A percentile compares a stretch with the other conserved stretches of the same genome.
phyloP scores from a whole-genome alignment of 2,329 filamentous ascomycete species.

The Ascochyta koolunga region DNA sequence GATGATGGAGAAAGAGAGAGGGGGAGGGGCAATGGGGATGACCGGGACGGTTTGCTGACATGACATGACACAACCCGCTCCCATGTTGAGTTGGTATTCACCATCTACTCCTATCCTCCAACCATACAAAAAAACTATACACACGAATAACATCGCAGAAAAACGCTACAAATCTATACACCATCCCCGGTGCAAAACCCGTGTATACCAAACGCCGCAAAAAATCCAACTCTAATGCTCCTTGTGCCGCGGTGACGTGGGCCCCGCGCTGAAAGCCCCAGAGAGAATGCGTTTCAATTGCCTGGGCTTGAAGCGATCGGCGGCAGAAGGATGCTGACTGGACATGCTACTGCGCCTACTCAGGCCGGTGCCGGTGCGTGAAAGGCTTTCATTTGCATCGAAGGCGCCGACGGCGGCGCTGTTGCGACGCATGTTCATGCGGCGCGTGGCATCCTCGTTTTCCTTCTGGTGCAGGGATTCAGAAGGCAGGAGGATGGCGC shows the following conservation, averaged over 20 bases:
- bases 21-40: too few species aligned
- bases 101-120: too few species aligned
- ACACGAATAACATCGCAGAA: not conserved
- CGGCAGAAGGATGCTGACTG: conserved; percentile 7
- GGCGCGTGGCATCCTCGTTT: conserved; percentile 56
- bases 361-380: conserved; percentile 27
- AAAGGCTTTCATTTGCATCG: conserved; percentile 15
- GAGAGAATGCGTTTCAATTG: conserved; percentile 30
- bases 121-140: not conserved
- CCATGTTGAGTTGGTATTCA: too few species aligned
- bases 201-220: not conserved
- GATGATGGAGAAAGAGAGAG: too few species aligned
- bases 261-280: conserved; percentile 33
- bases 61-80: too few species aligned
- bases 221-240: conserved; percentile 2
- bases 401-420: conserved; percentile 28
- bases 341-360: conserved; percentile 26
- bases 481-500: conserved; percentile 71
- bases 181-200: not conserved
- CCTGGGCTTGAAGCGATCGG: conserved; percentile 22
- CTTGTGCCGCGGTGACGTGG: conserved; percentile 14
- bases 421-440: conserved; percentile 35
- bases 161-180: conserved; percentile 3
- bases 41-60: not conserved
- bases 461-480: conserved; percentile 69